These are phyloP conservation scores for Wickerhamomyces sp. DNA, from an alignment of 1,139 yeast genomes.

Conservation along the genomic window DNA sequence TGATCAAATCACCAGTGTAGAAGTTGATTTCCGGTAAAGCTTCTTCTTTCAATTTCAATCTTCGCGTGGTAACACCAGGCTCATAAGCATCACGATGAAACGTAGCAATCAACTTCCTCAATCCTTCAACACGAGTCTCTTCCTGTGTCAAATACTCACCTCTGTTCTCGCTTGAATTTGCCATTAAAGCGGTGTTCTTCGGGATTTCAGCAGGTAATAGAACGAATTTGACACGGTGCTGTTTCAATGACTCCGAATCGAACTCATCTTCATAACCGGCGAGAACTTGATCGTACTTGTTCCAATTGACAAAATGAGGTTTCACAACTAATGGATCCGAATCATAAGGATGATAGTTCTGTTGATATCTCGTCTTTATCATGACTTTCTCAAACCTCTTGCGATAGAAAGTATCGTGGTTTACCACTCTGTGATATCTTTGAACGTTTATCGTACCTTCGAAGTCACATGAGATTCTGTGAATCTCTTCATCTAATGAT, in stretches of 20 bases:
- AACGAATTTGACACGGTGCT: slow-evolving; percentile 72
- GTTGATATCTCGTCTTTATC: slow-evolving; percentile 77
- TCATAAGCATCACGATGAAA: slow-evolving; percentile 57
- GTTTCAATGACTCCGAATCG: slow-evolving; percentile 52
- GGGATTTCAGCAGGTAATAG: slow-evolving; percentile 72
- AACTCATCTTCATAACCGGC: slow-evolving; percentile 84
- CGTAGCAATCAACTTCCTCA: slow-evolving; percentile 62
- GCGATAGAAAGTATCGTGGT: slow-evolving; percentile 23
- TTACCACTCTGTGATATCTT: slow-evolving; percentile 42
- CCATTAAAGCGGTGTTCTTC: slow-evolving; percentile 36
- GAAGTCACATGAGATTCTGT: slow-evolving; percentile 68
- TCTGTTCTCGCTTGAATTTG: slow-evolving; percentile 26
- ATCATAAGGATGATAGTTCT: slow-evolving; percentile 52
- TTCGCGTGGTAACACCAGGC: slow-evolving; percentile 34
- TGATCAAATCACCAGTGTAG: slow-evolving; percentile 81
- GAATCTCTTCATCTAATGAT: slow-evolving; percentile 79
- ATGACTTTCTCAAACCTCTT: slow-evolving; percentile 26
- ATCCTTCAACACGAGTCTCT: slow-evolving; percentile 83
- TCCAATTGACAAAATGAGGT: slow-evolving; percentile 74
- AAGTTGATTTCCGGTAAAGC: slow-evolving; percentile 72
- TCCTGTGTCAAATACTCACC: slow-evolving; percentile 71
- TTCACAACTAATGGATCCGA: slow-evolving; percentile 51
- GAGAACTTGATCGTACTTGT: slow-evolving; percentile 78
- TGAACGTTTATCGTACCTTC: slow-evolving; percentile 74
- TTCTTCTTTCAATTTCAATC: slow-evolving; percentile 36